Evolutionary conservation across 148 eudicot species (phyloP).

Genomic region (Polygonum aviculare): DNA sequence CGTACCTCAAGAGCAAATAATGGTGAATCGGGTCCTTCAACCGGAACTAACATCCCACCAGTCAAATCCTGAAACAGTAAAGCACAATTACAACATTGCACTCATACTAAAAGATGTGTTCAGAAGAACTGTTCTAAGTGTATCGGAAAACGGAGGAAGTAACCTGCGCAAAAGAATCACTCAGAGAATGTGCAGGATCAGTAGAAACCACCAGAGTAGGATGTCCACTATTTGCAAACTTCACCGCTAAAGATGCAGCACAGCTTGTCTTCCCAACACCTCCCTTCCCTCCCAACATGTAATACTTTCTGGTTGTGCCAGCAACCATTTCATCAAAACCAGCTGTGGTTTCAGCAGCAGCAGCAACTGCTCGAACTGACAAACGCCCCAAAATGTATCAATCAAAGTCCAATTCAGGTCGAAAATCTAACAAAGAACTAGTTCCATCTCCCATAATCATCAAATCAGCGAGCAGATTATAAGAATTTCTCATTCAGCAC

Average conservation of each 20-base stretch:
- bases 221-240: constrained; percentile 95
- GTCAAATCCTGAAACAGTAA: constrained; percentile 62
- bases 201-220: constrained; percentile 98
- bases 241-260: constrained; percentile 96
- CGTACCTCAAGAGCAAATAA: constrained; percentile 89
- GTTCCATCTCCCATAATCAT: not conserved
- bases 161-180: constrained; percentile 99
- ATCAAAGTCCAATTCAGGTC: not conserved
- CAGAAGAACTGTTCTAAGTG: not conserved
- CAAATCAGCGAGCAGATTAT: not conserved
- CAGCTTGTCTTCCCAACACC: constrained; percentile 99
- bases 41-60: constrained; percentile 78
- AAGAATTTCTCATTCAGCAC: not conserved
- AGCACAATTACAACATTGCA: not conserved
- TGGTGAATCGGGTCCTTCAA: constrained; percentile 75
- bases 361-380: constrained; percentile 65
- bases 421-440: too few species aligned
- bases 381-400: constrained; percentile 3
- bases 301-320: constrained; percentile 82
- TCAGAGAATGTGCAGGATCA: constrained; percentile 96
- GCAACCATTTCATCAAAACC: constrained; percentile 84
- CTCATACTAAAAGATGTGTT: not conserved
- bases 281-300: constrained; percentile 95
- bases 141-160: not conserved
- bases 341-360: constrained; percentile 51